phyloP scores from a whole-genome alignment of 2,329 filamentous ascomycete genomes.

The Diaporthe ampelina region DNA sequence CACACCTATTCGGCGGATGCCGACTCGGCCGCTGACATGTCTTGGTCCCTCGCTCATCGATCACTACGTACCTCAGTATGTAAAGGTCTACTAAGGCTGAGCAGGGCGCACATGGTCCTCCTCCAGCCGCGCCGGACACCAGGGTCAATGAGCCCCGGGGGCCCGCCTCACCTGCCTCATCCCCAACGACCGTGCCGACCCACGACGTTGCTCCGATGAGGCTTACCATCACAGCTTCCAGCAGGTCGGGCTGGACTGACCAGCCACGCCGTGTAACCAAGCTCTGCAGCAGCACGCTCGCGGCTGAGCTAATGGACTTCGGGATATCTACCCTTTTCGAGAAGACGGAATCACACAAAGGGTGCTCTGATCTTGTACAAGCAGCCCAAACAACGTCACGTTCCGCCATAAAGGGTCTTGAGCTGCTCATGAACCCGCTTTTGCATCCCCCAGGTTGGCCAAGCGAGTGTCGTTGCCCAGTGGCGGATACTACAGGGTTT shows the following conservation, averaged over 20 bases:
- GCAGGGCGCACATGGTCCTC: neutral
- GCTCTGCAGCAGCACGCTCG: conserved; percentile 5
- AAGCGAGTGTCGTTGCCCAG: conserved; percentile 7
- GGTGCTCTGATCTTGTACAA: conserved; percentile 9
- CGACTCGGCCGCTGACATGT: conserved; percentile 24
- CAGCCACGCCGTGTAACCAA: conserved; percentile 25
- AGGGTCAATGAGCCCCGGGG: neutral
- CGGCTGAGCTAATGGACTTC: neutral
- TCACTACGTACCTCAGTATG: neutral
- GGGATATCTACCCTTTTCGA: conserved; percentile 8
- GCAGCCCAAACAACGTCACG: conserved; percentile 14
- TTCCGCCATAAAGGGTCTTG: conserved; percentile 16
- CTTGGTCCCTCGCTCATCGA: conserved; percentile 7
- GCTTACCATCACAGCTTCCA: conserved; percentile 16
- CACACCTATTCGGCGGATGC: neutral
- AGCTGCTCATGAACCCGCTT: conserved; percentile 9
- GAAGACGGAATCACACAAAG: conserved; percentile 22
- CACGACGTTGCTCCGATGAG: conserved; percentile 8
- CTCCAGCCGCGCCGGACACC: no score
- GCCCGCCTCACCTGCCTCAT: neutral
- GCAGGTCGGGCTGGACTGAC: conserved; percentile 3
- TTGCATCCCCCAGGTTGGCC: neutral
- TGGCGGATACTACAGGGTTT: neutral
- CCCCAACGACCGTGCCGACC: neutral
- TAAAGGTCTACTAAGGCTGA: conserved; percentile 22